A percentile compares a stretch with the other conserved stretches of the same genome.
Conservation (phyloP, 2,329 filamentous ascomycete genomes). For the Alternaria alternata region DNA sequence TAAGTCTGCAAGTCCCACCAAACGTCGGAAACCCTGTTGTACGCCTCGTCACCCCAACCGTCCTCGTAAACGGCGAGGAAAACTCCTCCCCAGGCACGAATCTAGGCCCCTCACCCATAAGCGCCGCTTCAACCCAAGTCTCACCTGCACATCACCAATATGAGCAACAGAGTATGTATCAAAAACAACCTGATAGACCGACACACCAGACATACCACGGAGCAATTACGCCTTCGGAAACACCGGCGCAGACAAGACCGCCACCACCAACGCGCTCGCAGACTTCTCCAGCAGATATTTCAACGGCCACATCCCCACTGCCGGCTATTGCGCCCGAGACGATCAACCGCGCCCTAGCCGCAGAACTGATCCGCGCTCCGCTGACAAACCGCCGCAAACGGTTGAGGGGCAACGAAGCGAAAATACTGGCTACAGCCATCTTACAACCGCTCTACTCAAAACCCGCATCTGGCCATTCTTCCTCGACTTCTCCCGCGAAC, state of each 20-base stretch:
- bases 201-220: conserved; percentile 35
- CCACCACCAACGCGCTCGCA: conserved; percentile 21
- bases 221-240: conserved; percentile 41
- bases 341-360: conserved; percentile 56
- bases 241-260: conserved; percentile 33
- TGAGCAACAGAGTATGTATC: conserved; percentile 21
- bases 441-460: conserved; percentile 50
- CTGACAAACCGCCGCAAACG: conserved; percentile 53
- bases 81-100: conserved; percentile 35
- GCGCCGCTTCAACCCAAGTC: conserved; percentile 27
- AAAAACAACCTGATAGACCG: conserved; percentile 27
- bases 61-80: conserved; percentile 62
- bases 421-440: conserved; percentile 56
- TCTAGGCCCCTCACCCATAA: conserved; percentile 35
- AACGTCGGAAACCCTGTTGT: conserved; percentile 65
- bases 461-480: conserved; percentile 14
- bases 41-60: conserved; percentile 67
- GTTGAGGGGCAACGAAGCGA: conserved; percentile 57
- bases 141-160: conserved; percentile 30
- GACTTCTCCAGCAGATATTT: conserved; percentile 6
- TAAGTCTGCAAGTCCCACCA: conserved; percentile 70
- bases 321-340: conserved; percentile 49
- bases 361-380: conserved; percentile 57
- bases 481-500: conserved; percentile 18
- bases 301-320: conserved; percentile 3